Base-by-base conservation (phyloP, 129 eudicot species). In the Glebionis coronaria region DNA sequence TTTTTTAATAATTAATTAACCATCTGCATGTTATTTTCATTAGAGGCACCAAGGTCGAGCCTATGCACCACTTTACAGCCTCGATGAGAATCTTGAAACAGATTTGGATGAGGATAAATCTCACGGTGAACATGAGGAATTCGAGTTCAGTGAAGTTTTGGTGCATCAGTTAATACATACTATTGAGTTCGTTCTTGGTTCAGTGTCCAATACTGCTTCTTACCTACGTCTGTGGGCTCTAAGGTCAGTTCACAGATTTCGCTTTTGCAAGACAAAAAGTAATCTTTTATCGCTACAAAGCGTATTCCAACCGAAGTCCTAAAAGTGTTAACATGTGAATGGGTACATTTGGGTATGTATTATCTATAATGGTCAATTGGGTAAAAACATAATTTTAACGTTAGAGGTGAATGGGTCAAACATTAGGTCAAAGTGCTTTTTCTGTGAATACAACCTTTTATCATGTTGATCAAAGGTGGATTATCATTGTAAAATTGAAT, bases 131-230 rank as follows among this genome's bases (percentile, higher is more conserved):
- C 93, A 83, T n/a, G 91, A 79, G 67, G 95, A 84, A 46, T 90
- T 90, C 63, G 88, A 85, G 50, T 90, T 86, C 68, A 83, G 95
- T 61, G 97, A 90, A 77, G 76, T 90, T 75, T 84, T 90, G 61
- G 97, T 90, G 53, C 95, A 87, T 79, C 97, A 90, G 69, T 79
- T 90, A 12, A 90, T 90, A 68, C 97, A 90, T 79, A 82, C 97
- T 40, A 90, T 90, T 58, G 95, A 90, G 68, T 90, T 90, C 68
- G 97, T 86, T 44, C 95, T 90, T 56, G 95, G 95, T 62, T 87
- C 97, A 21, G 97, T 90, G 42, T 90, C 97, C 15, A 87, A 86
- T 71, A 87, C 97, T 2, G 97, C 97, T 64, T 90, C 97, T n/a
- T 90, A 90, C 72, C 86, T 90, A 51, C 91, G 97, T 46, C 63